These are phyloP conservation scores for Otatea glauca DNA, from an alignment of 176 grass and related monocot genomes.

Conservation along the genomic window DNA sequence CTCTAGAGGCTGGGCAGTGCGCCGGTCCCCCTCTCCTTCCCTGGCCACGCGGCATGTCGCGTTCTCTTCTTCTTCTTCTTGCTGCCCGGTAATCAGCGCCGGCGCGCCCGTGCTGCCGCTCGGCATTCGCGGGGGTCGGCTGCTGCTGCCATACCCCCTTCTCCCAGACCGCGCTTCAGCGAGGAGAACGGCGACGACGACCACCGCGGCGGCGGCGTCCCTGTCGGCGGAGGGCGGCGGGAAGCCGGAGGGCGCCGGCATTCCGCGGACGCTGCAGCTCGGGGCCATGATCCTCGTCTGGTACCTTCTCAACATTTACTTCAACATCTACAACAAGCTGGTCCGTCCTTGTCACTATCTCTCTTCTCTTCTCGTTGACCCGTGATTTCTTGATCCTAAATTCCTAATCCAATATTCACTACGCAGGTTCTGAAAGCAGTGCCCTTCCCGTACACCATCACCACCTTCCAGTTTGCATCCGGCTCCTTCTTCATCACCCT, in stretches of 20 bases:
- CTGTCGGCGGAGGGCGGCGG: not conserved
- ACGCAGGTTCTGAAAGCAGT: conserved; percentile 78
- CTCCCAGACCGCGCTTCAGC: not conserved
- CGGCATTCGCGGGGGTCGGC: conserved; percentile 36
- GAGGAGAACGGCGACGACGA: not conserved
- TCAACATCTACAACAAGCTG: conserved; percentile 87
- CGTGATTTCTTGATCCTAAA: not conserved
- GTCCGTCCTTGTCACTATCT: conserved; percentile 22
- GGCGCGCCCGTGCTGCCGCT: conserved; percentile 20
- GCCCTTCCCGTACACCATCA: conserved; percentile 85
- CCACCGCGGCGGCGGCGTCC: not conserved
- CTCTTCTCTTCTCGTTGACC: not conserved
- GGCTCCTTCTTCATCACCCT: conserved; percentile 79
- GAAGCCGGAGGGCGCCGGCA: conserved; percentile 11
- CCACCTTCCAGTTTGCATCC: conserved; percentile 77
- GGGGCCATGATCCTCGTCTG: conserved; percentile 69
- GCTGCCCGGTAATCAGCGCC: conserved; percentile 15
- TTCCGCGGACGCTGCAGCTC: conserved; percentile 52
- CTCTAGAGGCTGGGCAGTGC: conserved; percentile 26
- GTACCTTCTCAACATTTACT: conserved; percentile 83
- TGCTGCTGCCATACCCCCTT: not conserved
- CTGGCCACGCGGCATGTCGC: conserved; percentile 24
- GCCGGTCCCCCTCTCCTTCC: not conserved
- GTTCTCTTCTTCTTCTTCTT: not conserved
- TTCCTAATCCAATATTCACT: not conserved